These are phyloP conservation scores for Citrus medica DNA, from an alignment of 345 rosid genomes.

Conservation along the genomic window DNA sequence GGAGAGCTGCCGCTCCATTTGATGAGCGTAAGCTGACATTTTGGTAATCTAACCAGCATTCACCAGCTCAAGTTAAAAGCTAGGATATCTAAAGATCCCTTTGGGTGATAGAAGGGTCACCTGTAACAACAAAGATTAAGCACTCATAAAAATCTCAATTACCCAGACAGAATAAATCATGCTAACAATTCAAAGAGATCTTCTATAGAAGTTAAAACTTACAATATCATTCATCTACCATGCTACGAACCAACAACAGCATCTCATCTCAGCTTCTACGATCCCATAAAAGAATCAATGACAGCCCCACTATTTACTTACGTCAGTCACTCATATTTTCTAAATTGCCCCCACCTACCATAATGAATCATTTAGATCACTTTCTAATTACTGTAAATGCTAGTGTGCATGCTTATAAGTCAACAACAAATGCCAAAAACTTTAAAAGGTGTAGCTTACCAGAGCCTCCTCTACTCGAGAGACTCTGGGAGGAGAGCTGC, in stretches of 20 bases:
- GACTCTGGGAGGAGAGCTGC: conserved; percentile 51
- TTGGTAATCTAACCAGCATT: conserved; percentile 23
- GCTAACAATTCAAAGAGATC: conserved; percentile 1
- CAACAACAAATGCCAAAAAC: background rate
- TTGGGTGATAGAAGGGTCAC: conserved; percentile 22
- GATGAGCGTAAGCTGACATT: conserved; percentile 76
- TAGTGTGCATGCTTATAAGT: background rate
- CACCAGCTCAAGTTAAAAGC: conserved; percentile 15
- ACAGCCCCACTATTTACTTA: background rate
- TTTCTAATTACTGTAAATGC: background rate
- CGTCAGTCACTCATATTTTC: background rate
- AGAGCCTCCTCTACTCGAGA: conserved; percentile 62
- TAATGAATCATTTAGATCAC: background rate
- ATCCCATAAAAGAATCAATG: background rate
- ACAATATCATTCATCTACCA: conserved; percentile 9
- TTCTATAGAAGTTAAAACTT: background rate
- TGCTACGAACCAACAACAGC: conserved; percentile 9
- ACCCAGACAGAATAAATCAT: background rate
- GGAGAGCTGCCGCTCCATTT: conserved; percentile 72
- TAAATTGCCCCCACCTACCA: background rate
- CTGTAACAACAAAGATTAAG: conserved; percentile 7
- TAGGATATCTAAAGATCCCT: conserved; percentile 14
- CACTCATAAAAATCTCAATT: background rate
- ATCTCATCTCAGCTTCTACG: conserved; percentile 15
- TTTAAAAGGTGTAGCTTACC: conserved; percentile 36